Evolutionary conservation across 202 grass and related monocot species (phyloP).

Genomic region (Brachypodium distachyon): DNA sequence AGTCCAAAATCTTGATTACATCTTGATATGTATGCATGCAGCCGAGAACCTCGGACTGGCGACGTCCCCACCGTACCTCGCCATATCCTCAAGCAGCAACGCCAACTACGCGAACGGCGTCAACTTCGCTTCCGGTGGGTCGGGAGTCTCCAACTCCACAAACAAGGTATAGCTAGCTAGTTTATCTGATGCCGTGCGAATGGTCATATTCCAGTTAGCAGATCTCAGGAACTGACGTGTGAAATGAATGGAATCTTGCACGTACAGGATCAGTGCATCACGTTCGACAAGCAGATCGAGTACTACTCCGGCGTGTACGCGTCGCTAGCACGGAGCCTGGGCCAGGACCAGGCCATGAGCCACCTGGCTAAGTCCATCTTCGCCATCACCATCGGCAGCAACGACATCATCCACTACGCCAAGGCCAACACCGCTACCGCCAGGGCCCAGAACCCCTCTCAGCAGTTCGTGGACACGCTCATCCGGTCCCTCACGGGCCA

Average conservation of each 20-base stretch:
- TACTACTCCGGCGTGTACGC: constrained; percentile 34
- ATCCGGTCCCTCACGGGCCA: constrained; percentile 34
- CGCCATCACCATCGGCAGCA: constrained; percentile 64
- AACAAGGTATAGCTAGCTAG: constrained; percentile 48
- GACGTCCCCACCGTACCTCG: constrained; percentile 42
- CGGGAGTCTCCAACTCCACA: constrained; percentile 51
- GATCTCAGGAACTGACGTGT: too few species aligned
- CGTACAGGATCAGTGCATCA: constrained; percentile 53
- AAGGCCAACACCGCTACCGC: constrained; percentile 17
- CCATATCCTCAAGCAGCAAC: constrained; percentile 26
- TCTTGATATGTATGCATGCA: constrained; percentile 1
- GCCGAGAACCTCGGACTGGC: constrained; percentile 48
- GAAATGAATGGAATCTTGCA: neutral
- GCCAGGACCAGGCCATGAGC: neutral
- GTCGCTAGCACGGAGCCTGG: constrained; percentile 40
- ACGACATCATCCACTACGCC: constrained; percentile 67
- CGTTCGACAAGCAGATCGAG: constrained; percentile 60
- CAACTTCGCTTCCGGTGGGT: constrained; percentile 72
- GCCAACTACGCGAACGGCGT: constrained; percentile 41
- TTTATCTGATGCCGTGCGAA: too few species aligned
- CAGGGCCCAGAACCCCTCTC: neutral
- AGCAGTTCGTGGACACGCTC: constrained; percentile 39
- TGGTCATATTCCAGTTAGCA: neutral
- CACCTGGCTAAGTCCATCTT: constrained; percentile 65
- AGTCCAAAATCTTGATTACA: neutral